Evolutionary conservation across 129 eudicot genomes (phyloP), one percentile per base, ranked within the genome.

Genomic region (Pseudognaphalium luteoalbum): DNA sequence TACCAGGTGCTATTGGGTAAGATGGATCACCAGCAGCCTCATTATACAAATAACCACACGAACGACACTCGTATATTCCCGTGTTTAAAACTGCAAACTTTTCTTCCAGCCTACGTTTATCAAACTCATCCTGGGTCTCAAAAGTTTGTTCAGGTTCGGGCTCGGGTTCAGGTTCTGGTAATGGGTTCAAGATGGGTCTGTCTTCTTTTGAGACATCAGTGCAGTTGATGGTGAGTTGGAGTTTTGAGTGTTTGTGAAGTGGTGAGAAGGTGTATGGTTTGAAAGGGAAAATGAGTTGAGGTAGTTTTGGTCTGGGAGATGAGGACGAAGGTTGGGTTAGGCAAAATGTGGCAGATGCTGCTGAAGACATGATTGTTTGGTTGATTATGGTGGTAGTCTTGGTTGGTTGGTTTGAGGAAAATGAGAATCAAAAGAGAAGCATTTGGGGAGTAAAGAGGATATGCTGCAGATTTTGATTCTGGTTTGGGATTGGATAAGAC

Each of bases 21-120:
- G 93, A 77, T 0, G 97, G 87, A 70, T 95, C 99, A 1, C 99
- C 97, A 0, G 80, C 82, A 9, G 90, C 82, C 78, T 91, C 86
- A 72, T 95, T 81, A 79, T 91, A 95, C n/a, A 72, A 69, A 61
- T 86, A 91, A 57, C 99, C 99, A 74, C 99, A 95, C 10, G 99
- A 95, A 50, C 90, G 74, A 75, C 99, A 95, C 76, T 91, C 99
- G 51, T 81, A 83, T 1, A 95, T 83, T 4, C 97, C 99, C 0
- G 99, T 95, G 76, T 95, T 95, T 65, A 95, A 71, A 6, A 91
- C 96, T 17, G 96, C 99, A 78, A 95, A 95, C 80, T 91, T 91
- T 85, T 95, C 99, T 84, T 91, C 94, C 62, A 79, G 78, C 37
- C 97, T 81, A 16, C 92, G 84, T 61, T 85, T 81, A 35, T 94